Conservation (phyloP, 2,329 filamentous ascomycete genomes). For the Macroventuria anomochaeta region DNA sequence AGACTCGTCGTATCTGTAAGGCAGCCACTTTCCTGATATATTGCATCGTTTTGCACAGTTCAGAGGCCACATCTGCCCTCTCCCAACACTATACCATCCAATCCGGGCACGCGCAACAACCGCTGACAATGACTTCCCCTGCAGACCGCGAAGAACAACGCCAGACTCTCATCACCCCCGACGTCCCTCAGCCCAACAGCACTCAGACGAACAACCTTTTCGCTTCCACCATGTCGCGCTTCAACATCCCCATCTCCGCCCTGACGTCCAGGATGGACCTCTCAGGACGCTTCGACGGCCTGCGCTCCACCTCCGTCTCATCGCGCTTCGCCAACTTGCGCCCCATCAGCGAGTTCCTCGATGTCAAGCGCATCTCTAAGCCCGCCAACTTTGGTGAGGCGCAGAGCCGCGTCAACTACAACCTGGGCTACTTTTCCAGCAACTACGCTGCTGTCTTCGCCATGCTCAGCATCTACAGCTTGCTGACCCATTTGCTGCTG, state of each 20-base stretch:
- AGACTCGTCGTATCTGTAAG: conserved; percentile 31
- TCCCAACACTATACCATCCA: conserved; percentile 1
- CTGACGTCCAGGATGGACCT: conserved; percentile 91
- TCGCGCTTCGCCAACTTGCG: conserved; percentile 91
- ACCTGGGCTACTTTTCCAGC: conserved; percentile 95
- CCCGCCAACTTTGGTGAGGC: conserved; percentile 88
- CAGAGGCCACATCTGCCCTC: conserved; percentile 42
- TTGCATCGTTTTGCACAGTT: background rate
- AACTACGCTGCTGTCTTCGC: conserved; percentile 95
- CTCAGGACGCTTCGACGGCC: conserved; percentile 79
- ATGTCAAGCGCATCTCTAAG: conserved; percentile 94
- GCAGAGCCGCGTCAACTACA: conserved; percentile 95
- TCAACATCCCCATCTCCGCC: conserved; percentile 90
- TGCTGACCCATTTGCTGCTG: conserved; percentile 84
- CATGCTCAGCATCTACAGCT: conserved; percentile 94
- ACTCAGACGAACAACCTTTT: conserved; percentile 13
- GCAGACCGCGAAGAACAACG: conserved; percentile 40
- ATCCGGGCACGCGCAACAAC: conserved; percentile 12
- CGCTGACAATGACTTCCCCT: conserved; percentile 39
- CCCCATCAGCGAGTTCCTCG: conserved; percentile 91
- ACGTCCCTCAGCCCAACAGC: conserved; percentile 21
- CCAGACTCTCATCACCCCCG: conserved; percentile 30
- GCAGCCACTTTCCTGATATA: conserved; percentile 31
- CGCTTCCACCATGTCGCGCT: conserved; percentile 71
- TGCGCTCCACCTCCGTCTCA: conserved; percentile 78